Percentiles rank a stretch among this genome's conserved stretches.
phyloP scores from a whole-genome alignment of 148 eudicot genomes.

The Tetragonia tetragonoides region DNA sequence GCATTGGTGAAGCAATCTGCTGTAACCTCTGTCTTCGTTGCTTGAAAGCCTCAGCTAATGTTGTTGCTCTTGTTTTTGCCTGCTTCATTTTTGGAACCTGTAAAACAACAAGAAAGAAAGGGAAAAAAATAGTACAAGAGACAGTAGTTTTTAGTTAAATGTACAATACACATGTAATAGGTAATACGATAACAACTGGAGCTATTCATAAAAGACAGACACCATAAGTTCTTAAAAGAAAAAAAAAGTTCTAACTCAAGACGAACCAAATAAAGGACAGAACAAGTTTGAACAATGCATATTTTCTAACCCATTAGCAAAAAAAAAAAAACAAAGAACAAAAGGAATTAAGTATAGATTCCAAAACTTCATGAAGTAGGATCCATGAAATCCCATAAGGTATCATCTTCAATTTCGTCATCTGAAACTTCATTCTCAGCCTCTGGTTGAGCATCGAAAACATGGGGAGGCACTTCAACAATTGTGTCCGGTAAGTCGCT shows the following conservation, averaged over 20 bases:
- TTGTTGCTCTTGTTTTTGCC: background rate
- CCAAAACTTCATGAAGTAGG: background rate
- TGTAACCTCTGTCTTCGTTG: background rate
- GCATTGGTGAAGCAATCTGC: background rate
- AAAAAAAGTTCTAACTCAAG: no score
- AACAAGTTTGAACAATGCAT: no score
- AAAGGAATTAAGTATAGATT: no score
- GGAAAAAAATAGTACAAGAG: no score
- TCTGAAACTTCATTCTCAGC: background rate
- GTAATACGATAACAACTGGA: no score
- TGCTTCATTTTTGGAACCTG: background rate
- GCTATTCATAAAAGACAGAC: no score
- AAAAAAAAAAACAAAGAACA: no score
- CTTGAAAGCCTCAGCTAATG: background rate
- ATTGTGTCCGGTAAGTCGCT: background rate
- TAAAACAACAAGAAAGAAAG: background rate
- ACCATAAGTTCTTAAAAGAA: no score
- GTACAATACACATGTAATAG: no score
- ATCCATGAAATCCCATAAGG: conserved; percentile 6
- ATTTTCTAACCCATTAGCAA: no score
- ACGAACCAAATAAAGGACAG: no score
- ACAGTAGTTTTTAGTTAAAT: no score
- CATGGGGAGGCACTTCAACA: background rate
- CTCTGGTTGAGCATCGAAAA: background rate
- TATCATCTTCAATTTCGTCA: conserved; percentile 16